These are phyloP conservation scores for Tylopilus rubrobrunneus DNA, from an alignment of 768 basidiomycete species.

Conservation along the genomic window DNA sequence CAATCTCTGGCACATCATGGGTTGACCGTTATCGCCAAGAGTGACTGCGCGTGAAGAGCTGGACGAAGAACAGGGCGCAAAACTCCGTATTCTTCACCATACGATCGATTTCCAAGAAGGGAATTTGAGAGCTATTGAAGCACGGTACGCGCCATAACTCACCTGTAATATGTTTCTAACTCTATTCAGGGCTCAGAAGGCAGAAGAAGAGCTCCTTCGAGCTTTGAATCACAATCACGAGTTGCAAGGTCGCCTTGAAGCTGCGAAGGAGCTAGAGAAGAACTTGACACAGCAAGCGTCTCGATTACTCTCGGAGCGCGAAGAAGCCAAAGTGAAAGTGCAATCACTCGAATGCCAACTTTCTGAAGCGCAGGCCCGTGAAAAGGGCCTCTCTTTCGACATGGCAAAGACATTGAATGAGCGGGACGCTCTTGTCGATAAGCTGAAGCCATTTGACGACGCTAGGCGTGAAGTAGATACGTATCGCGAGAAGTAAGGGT, in stretches of 20 bases:
- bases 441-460: constrained; percentile 16
- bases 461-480: constrained; percentile 17
- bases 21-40: constrained; percentile 16
- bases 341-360: constrained; percentile 13
- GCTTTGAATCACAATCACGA: constrained; percentile 23
- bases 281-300: constrained; percentile 23
- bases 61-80: constrained; percentile 22
- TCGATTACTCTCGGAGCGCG: constrained; percentile 24
- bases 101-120: constrained; percentile 30
- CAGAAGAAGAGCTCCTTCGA: constrained; percentile 17
- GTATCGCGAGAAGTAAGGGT: constrained; percentile 27
- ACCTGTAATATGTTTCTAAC: constrained; percentile 3
- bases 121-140: constrained; percentile 23
- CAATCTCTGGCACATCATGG: constrained; percentile 6
- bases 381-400: constrained; percentile 16
- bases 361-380: constrained; percentile 15
- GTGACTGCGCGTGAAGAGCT: constrained; percentile 22
- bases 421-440: constrained; percentile 18
- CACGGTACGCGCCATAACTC: constrained; percentile 17
- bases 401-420: constrained; percentile 16
- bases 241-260: constrained; percentile 27
- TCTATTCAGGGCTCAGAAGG: constrained; percentile 15
- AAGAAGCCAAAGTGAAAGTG: constrained; percentile 17
- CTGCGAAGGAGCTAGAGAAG: constrained; percentile 21
- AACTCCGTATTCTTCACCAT: constrained; percentile 29